These are phyloP conservation scores for Wickerhamiella parazyma DNA, from an alignment of 805 yeast species.

Conservation along the genomic window DNA sequence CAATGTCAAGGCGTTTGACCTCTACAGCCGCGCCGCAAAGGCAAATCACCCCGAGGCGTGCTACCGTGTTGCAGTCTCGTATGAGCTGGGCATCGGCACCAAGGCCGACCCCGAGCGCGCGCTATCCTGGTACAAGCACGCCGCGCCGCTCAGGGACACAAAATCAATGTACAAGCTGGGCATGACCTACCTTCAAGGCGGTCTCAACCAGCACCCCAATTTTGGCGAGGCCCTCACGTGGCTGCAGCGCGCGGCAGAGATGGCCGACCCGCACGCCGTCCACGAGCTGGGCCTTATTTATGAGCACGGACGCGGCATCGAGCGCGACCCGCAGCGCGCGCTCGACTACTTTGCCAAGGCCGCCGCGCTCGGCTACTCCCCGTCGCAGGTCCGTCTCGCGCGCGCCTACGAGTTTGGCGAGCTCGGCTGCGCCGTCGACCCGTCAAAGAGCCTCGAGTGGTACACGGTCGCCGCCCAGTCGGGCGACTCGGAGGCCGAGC, in stretches of 20 bases:
- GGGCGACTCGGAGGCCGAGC: conserved; percentile 54
- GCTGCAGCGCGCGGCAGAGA: conserved; percentile 37
- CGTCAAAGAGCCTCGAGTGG: conserved; percentile 57
- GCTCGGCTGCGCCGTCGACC: conserved; percentile 37
- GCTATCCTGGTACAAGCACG: conserved; percentile 39
- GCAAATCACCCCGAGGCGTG: conserved; percentile 46
- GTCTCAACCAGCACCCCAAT: conserved; percentile 29
- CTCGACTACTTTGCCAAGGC: conserved; percentile 40
- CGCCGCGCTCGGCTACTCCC: conserved; percentile 40
- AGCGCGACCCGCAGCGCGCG: conserved; percentile 29
- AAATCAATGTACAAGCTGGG: conserved; percentile 67
- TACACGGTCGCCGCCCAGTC: conserved; percentile 52
- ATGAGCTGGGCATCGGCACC: conserved; percentile 51
- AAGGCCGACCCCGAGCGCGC: conserved; percentile 34
- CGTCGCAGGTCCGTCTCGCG: conserved; percentile 60
- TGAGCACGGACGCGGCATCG: conserved; percentile 23
- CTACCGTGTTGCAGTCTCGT: conserved; percentile 57
- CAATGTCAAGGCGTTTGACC: conserved; percentile 46
- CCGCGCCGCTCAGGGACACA: conserved; percentile 48
- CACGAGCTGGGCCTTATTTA: conserved; percentile 45
- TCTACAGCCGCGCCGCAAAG: conserved; percentile 45
- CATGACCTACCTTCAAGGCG: conserved; percentile 43
- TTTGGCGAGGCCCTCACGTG: conserved; percentile 36
- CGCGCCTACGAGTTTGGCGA: conserved; percentile 61
- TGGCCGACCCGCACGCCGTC: conserved; percentile 41